phyloP scores from a whole-genome alignment of 208 protist species.

The Leishmania braziliensis region DNA sequence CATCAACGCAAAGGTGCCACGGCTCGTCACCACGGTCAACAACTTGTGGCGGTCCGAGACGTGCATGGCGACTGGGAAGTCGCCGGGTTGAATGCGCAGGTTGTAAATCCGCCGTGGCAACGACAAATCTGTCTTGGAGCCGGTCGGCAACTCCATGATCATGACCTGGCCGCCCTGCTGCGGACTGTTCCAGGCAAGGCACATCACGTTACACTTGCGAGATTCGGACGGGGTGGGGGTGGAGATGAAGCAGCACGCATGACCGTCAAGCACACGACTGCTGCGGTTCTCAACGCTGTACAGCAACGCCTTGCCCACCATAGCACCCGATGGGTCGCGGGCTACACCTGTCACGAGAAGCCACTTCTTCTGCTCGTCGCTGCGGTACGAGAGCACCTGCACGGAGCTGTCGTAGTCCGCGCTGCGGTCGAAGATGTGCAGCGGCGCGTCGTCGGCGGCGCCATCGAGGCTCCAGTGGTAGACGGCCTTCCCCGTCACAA shows the following conservation, averaged over 20 bases:
- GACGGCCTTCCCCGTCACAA: slow-evolving; percentile 95
- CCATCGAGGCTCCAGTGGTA: slow-evolving; percentile 98
- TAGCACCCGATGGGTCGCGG: slow-evolving; percentile 61
- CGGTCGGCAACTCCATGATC: slow-evolving; percentile 92
- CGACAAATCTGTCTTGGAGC: slow-evolving; percentile 76
- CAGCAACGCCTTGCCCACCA: slow-evolving; percentile 96
- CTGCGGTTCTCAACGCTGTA: slow-evolving; percentile 97
- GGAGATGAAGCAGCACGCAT: slow-evolving; percentile 95
- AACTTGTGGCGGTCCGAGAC: slow-evolving; percentile 95
- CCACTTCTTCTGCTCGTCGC: slow-evolving; percentile 95
- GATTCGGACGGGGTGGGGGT: slow-evolving; percentile 69
- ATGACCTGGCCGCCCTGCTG: slow-evolving; percentile 83
- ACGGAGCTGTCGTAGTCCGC: slow-evolving; percentile 82
- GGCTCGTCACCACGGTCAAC: slow-evolving; percentile 97
- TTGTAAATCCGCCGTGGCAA: slow-evolving; percentile 56
- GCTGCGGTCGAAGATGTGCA: slow-evolving; percentile 97
- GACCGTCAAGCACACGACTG: slow-evolving; percentile 96
- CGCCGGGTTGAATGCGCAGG: slow-evolving; percentile 75
- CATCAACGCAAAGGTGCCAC: slow-evolving; percentile 94
- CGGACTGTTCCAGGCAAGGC: slow-evolving; percentile 92
- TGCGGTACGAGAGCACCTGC: slow-evolving; percentile 98
- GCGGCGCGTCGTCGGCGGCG: slow-evolving; percentile 84
- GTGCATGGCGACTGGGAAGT: slow-evolving; percentile 99
- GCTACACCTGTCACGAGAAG: slow-evolving; percentile 95
- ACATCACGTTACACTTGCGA: slow-evolving; percentile 94